Conservation (phyloP, 371 early-diverging fungal species). For the Gilbertella persicaria region DNA sequence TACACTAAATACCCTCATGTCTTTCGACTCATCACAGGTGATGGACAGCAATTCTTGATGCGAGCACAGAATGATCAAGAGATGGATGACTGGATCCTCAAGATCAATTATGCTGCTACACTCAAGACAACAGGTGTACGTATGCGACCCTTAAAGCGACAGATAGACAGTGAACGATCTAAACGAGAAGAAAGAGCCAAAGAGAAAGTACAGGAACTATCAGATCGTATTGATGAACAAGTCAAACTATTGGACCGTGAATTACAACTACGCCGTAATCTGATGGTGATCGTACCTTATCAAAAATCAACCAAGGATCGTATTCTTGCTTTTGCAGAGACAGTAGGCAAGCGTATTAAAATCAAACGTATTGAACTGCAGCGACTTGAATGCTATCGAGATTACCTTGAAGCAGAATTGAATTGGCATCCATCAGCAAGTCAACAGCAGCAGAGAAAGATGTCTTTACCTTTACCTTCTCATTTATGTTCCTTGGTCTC, state of each 20-base stretch:
- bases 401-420: conserved; percentile 70
- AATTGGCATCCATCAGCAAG: conserved; percentile 22
- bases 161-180: conserved; percentile 16
- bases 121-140: conserved; percentile 68
- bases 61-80: conserved; percentile 65
- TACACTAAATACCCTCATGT: conserved; percentile 77
- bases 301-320: conserved; percentile 64
- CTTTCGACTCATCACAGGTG: conserved; percentile 71
- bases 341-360: conserved; percentile 55
- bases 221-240: conserved; percentile 38
- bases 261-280: conserved; percentile 61
- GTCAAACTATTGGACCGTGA: conserved; percentile 49
- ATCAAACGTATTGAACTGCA: conserved; percentile 60
- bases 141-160: conserved; percentile 39
- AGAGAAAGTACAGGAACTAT: conserved; percentile 26
- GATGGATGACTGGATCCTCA: conserved; percentile 81
- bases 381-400: conserved; percentile 69
- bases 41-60: conserved; percentile 73
- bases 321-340: conserved; percentile 57
- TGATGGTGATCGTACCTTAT: conserved; percentile 67
- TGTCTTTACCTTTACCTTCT: conserved; percentile 20
- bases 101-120: conserved; percentile 79
- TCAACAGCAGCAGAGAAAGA: conserved; percentile 13
- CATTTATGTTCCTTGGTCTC: conserved; percentile 14
- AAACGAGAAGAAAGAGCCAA: conserved; percentile 25